phyloP scores from a whole-genome alignment of 352 stramenopile species.

The Pythium insidiosum region DNA sequence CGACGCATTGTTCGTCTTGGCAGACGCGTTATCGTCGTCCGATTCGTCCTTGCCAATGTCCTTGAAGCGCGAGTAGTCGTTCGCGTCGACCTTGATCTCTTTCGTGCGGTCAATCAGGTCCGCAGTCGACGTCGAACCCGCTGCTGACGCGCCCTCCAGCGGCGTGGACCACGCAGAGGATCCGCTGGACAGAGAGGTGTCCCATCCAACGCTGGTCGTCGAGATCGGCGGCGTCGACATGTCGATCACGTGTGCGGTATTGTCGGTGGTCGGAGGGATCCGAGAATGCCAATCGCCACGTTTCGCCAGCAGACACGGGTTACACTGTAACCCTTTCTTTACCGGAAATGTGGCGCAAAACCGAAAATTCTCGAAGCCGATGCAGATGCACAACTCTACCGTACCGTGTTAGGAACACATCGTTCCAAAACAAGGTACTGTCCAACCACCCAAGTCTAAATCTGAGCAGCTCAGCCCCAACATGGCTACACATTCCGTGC shows the following conservation, averaged over 20 bases:
- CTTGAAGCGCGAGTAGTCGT: slow-evolving; percentile 86
- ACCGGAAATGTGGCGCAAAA: neutral
- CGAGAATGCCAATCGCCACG: too few species aligned
- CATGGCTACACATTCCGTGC: too few species aligned
- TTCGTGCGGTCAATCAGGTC: slow-evolving; percentile 49
- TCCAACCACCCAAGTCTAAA: too few species aligned
- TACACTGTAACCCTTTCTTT: too few species aligned
- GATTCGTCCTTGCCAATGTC: slow-evolving; percentile 37
- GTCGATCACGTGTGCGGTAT: too few species aligned
- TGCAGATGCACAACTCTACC: too few species aligned
- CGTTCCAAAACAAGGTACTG: too few species aligned
- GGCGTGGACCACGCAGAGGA: slow-evolving; percentile 16
- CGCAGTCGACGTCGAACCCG: neutral
- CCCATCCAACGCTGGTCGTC: slow-evolving; percentile 38
- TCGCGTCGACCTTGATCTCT: slow-evolving; percentile 64
- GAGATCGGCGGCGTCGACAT: slow-evolving; percentile 4
- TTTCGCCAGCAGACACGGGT: too few species aligned
- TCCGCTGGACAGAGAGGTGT: slow-evolving; percentile 23
- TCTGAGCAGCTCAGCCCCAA: too few species aligned
- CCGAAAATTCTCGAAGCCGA: neutral
- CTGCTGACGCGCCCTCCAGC: neutral
- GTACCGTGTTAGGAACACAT: too few species aligned
- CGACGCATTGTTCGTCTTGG: slow-evolving; percentile 9
- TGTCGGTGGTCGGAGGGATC: too few species aligned
- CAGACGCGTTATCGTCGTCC: slow-evolving; percentile 23